Evolutionary conservation across 2,329 filamentous ascomycete species (phyloP).

Genomic region (Cladophialophora exuberans): DNA sequence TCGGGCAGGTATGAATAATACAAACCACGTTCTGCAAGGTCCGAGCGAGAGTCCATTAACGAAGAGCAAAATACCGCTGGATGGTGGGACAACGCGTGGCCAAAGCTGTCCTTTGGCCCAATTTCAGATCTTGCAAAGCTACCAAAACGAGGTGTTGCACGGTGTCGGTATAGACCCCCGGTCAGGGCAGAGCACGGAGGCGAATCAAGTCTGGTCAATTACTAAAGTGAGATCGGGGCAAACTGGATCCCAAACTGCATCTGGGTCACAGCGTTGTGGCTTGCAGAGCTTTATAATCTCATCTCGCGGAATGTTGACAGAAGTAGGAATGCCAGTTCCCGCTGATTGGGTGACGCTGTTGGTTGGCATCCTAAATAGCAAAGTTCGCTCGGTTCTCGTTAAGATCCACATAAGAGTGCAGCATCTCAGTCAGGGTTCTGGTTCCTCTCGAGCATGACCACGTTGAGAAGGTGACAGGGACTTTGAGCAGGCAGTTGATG

Average conservation of each 20-base stretch:
- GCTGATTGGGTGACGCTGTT: neutral
- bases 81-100: neutral
- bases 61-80: neutral
- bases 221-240: neutral
- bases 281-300: conserved; percentile 3
- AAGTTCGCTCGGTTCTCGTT: neutral
- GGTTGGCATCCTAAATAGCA: neutral
- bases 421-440: conserved; percentile 2
- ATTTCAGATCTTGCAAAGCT: conserved; percentile 26
- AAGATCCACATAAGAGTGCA: neutral
- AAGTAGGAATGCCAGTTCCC: neutral
- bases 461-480: conserved; percentile 1
- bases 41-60: neutral
- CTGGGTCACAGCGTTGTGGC: no score
- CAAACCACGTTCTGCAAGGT: neutral
- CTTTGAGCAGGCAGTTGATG: neutral
- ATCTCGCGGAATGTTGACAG: conserved; percentile 18
- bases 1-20: neutral
- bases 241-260: no score
- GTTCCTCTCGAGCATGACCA: no score
- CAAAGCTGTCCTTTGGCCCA: neutral
- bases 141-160: conserved; percentile 12
- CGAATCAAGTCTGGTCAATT: conserved; percentile 1
- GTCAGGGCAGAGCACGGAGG: neutral
- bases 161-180: neutral